phyloP scores from a whole-genome alignment of 768 basidiomycete species.

The Agaricus subrufescens region DNA sequence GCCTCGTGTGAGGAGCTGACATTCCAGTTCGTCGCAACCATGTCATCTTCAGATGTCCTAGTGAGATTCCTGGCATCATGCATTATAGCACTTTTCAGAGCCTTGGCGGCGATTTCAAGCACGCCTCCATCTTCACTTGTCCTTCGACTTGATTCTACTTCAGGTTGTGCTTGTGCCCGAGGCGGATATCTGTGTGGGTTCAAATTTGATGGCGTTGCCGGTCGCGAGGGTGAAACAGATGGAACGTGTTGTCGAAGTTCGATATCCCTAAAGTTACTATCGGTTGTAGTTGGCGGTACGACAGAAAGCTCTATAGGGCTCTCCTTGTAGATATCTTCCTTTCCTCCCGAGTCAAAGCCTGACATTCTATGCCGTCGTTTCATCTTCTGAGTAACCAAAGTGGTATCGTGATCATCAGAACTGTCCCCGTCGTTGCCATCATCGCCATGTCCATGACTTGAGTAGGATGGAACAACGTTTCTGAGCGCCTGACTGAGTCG shows the following conservation, averaged over 20 bases:
- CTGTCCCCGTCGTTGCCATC: slow-evolving; percentile 17
- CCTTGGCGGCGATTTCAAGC: slow-evolving; percentile 54
- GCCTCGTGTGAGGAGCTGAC: slow-evolving; percentile 60
- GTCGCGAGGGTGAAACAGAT: slow-evolving; percentile 7
- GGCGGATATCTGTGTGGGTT: slow-evolving; percentile 40
- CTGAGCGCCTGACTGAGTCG: slow-evolving; percentile 26
- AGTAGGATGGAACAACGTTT: slow-evolving; percentile 16
- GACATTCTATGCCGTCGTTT: slow-evolving; percentile 14
- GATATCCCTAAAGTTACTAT: slow-evolving; percentile 11
- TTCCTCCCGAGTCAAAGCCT: background rate
- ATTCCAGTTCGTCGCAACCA: slow-evolving; percentile 43
- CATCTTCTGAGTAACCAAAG: slow-evolving; percentile 14
- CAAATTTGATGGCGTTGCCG: slow-evolving; percentile 15
- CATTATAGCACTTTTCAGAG: slow-evolving; percentile 61
- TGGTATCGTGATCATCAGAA: slow-evolving; percentile 12
- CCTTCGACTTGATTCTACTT: slow-evolving; percentile 16
- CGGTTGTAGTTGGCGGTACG: background rate
- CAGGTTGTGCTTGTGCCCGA: background rate
- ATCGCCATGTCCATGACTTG: slow-evolving; percentile 14
- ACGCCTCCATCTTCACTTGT: slow-evolving; percentile 20
- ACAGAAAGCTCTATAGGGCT: background rate
- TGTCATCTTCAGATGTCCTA: slow-evolving; percentile 37
- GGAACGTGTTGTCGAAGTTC: slow-evolving; percentile 10
- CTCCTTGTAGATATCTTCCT: background rate
- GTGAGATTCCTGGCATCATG: slow-evolving; percentile 73